These are phyloP conservation scores for Trifolium dubium DNA, from an alignment of 306 rosid species.

Conservation along the genomic window DNA sequence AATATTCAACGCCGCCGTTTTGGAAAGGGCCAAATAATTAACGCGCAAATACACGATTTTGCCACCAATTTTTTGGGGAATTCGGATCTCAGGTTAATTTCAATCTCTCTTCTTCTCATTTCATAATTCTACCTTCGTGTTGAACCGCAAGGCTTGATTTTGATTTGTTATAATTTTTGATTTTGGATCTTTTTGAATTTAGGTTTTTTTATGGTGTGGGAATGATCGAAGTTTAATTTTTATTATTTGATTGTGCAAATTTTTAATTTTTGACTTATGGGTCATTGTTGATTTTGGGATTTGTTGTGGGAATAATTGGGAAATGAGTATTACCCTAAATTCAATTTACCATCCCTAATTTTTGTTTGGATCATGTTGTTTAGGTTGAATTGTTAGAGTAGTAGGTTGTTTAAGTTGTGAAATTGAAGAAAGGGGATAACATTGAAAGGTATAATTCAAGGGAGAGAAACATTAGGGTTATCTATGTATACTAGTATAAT, in stretches of 20 bases:
- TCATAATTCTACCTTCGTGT: background rate
- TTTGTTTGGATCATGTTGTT: conserved; percentile 41
- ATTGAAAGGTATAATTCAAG: conserved; percentile 13
- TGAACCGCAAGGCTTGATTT: background rate
- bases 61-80: conserved; percentile 31
- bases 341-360: conserved; percentile 16
- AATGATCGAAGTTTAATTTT: conserved; percentile 35
- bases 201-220: background rate
- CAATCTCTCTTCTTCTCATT: background rate
- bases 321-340: background rate
- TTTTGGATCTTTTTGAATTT: background rate
- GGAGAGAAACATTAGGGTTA: conserved; percentile 21
- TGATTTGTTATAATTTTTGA: background rate
- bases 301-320: conserved; percentile 23
- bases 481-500: background rate
- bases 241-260: conserved; percentile 9
- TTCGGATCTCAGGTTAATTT: conserved; percentile 49
- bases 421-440: background rate
- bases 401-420: conserved; percentile 7
- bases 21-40: conserved; percentile 19
- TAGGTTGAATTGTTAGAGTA: conserved; percentile 33
- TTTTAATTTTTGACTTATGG: background rate
- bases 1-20: conserved; percentile 46
- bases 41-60: conserved; percentile 28
- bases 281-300: conserved; percentile 13